Percentiles rank a stretch among this genome's conserved stretches.
These are phyloP conservation scores for Calonectria fujianensis DNA, from an alignment of 2,329 filamentous ascomycete species.

Conservation along the genomic window DNA sequence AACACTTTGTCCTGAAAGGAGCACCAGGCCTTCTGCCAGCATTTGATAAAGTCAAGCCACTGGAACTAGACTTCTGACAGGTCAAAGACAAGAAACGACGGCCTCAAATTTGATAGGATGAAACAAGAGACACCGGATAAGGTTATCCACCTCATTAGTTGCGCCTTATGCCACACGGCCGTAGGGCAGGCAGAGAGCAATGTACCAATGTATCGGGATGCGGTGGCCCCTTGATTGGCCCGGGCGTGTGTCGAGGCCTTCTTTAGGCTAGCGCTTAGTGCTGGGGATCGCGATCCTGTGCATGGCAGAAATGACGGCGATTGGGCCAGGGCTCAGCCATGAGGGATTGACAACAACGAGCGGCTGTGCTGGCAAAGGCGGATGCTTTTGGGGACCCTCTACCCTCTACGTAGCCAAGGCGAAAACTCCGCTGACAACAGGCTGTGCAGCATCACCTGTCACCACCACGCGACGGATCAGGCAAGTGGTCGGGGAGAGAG, in stretches of 20 bases:
- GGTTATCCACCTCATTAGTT: not conserved
- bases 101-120: not conserved
- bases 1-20: not conserved
- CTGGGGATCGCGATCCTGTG: slow-evolving; percentile 17
- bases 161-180: not conserved
- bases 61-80: not conserved
- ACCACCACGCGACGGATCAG: slow-evolving; percentile 7
- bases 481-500: slow-evolving; percentile 3
- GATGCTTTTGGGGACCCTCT: not conserved
- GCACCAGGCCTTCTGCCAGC: not conserved
- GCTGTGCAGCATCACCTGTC: slow-evolving; percentile 11
- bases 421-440: not conserved
- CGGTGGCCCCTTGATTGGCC: not conserved
- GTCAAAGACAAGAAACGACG: not conserved
- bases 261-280: slow-evolving; percentile 18
- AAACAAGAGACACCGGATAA: not conserved
- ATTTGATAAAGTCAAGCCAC: not conserved
- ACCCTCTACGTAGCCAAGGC: not conserved
- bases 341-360: not conserved
- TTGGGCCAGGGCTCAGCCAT: not conserved
- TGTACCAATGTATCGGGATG: not conserved
- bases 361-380: slow-evolving; percentile 15
- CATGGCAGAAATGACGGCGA: not conserved
- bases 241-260: not conserved
- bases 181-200: not conserved